Percentiles rank a stretch among this genome's conserved stretches.
Conservation (phyloP, 1,284 basidiomycete genomes). For the Sporisorium iseilematis-ciliati region DNA sequence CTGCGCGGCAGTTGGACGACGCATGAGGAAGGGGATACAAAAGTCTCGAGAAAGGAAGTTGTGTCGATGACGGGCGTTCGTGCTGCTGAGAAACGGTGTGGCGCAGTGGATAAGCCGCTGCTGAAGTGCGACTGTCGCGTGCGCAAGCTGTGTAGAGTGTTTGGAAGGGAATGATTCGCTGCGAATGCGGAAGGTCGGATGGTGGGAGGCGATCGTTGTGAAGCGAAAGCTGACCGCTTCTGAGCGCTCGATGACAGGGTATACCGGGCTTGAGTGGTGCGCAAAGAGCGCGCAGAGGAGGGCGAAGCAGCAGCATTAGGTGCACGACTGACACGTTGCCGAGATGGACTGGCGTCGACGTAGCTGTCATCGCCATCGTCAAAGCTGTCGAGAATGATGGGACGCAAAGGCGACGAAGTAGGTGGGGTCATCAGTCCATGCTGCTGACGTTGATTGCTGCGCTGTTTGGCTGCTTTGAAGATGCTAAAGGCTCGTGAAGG, state of each 20-base stretch:
- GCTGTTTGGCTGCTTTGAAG: conserved; percentile 41
- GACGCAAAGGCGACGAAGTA: conserved; percentile 33
- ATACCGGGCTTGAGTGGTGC: neutral
- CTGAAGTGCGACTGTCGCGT: conserved; percentile 11
- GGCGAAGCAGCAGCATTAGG: neutral
- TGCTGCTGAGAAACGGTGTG: conserved; percentile 9
- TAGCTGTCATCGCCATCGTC: conserved; percentile 7
- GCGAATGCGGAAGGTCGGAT: conserved; percentile 19
- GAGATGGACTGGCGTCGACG: conserved; percentile 16
- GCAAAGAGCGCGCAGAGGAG: neutral
- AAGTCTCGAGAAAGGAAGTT: conserved; percentile 35
- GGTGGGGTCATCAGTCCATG: conserved; percentile 52
- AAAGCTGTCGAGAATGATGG: conserved; percentile 33
- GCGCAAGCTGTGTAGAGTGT: conserved; percentile 18
- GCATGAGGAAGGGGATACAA: conserved; percentile 42
- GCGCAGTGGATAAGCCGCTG: neutral
- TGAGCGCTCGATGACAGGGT: conserved; percentile 8
- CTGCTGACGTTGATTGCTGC: conserved; percentile 32
- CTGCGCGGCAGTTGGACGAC: conserved; percentile 18
- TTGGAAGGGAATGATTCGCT: neutral
- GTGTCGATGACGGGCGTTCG: conserved; percentile 21
- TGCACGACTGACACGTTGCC: neutral
- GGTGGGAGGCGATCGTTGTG: neutral
- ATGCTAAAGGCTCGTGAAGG: conserved; percentile 54
- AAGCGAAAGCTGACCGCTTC: neutral